Conservation (phyloP, 495 filamentous ascomycete genomes). For the Niebla homalea region DNA sequence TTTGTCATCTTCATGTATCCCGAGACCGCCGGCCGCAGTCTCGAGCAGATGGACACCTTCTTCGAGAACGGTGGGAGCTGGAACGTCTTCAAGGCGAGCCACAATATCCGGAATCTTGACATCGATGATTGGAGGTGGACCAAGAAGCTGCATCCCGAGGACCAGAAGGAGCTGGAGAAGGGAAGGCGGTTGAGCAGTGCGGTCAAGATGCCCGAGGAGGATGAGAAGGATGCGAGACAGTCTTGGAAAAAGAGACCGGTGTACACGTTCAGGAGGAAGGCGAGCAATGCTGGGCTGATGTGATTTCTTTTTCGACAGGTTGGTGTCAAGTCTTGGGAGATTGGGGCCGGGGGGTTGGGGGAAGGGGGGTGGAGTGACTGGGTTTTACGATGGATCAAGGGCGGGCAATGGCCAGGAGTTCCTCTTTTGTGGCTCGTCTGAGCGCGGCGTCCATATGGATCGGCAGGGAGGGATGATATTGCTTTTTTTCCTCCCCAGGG, state of each 20-base stretch:
- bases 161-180: constrained; percentile 12
- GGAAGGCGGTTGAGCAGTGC: constrained; percentile 14
- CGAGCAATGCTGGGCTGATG: constrained; percentile 17
- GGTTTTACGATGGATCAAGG: no score
- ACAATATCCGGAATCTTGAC: constrained; percentile 11
- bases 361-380: no score
- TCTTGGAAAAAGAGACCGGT: constrained; percentile 17
- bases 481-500: no score
- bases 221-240: constrained; percentile 15
- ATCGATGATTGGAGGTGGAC: constrained; percentile 21
- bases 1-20: constrained; percentile 44
- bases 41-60: constrained; percentile 46
- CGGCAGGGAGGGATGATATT: no score
- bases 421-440: no score
- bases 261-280: constrained; percentile 17
- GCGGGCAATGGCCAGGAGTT: no score
- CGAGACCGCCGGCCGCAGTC: constrained; percentile 41
- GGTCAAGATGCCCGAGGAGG: constrained; percentile 13
- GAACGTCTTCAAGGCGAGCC: constrained; percentile 19
- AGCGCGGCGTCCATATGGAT: no score
- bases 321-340: not conserved
- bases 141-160: constrained; percentile 16
- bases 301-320: constrained; percentile 1
- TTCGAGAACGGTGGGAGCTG: constrained; percentile 26
- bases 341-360: not conserved